A percentile compares a stretch with the other conserved stretches of the same genome.
phyloP scores from a whole-genome alignment of 371 early-diverging fungal genomes.

The Apophysomyces elegans region DNA sequence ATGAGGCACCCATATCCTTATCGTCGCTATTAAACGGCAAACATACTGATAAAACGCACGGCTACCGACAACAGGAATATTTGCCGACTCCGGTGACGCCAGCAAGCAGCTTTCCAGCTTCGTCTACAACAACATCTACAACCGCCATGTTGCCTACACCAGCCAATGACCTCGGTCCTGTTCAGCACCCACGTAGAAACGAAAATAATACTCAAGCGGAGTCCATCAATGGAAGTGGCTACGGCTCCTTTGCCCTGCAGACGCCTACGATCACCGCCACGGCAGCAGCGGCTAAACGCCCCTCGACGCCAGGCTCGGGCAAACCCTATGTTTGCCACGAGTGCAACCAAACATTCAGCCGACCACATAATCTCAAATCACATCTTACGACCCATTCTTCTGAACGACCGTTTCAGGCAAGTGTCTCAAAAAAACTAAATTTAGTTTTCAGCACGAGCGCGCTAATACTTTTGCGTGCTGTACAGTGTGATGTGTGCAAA shows the following conservation, averaged over 20 bases:
- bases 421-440: slow-evolving; percentile 5
- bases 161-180: background rate
- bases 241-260: slow-evolving; percentile 9
- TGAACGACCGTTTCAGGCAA: slow-evolving; percentile 50
- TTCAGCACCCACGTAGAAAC: slow-evolving; percentile 3
- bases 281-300: slow-evolving; percentile 1
- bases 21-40: slow-evolving; percentile 6
- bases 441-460: slow-evolving; percentile 10
- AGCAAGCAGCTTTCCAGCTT: slow-evolving; percentile 19
- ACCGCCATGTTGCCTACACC: background rate
- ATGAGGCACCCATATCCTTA: slow-evolving; percentile 10
- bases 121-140: slow-evolving; percentile 7
- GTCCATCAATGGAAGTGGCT: slow-evolving; percentile 8
- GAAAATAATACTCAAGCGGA: slow-evolving; percentile 2
- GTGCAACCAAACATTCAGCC: slow-evolving; percentile 47
- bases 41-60: background rate
- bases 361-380: slow-evolving; percentile 54
- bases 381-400: slow-evolving; percentile 52
- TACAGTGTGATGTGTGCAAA: slow-evolving; percentile 45
- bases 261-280: slow-evolving; percentile 7
- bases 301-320: slow-evolving; percentile 9
- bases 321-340: slow-evolving; percentile 40
- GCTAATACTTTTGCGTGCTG: slow-evolving; percentile 8
- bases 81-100: slow-evolving; percentile 32
- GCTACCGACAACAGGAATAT: slow-evolving; percentile 15